Base-by-base conservation (phyloP, 106 monocot genomes). In the Dendrobium officinale region DNA sequence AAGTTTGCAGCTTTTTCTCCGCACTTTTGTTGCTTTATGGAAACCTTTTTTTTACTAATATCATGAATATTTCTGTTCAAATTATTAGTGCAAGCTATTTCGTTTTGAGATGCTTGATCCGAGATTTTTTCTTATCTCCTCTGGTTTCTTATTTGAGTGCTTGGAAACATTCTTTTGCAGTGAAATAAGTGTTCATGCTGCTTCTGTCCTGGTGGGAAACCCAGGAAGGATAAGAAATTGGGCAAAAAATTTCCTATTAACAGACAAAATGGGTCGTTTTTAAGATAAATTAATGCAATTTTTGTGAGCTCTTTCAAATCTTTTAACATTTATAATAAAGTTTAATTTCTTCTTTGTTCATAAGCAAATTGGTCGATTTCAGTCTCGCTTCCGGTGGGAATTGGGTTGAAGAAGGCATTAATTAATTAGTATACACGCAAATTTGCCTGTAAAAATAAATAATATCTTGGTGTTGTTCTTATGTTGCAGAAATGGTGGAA, bases 401-500 rank as follows among this genome's bases (percentile, higher is more conserved):
- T 0, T 51, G 51, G 51, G 51, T 51, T 51, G 13, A 13, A 13
- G 13, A 51, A 51, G 15, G 10, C 3, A 5, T 61, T 61, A 20
- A 61, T 61, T n/a, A n/a, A 61, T 61, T 61, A 61, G 61, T 61
- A n/a, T 61, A 61, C 4, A 61, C 2, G n/a, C 13, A 51, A 51
- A 13, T 51, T 51, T 51, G 51, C 13, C 51, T 15, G 51, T 51
- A 51, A 15, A 61, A 61, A 5, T 74, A 74, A 19, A 42, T 74
- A 3, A 70, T 5, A 19, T 42, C 19, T 41, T 41, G 15, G 5
- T 74, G 48, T 54, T 80, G 33, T 80, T 16, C 17, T 80, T 4
- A 48, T 70, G 27, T 51, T 80, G 72, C 29, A 80, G 80, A 80
- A 37, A 73, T 80, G 80, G 80, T 80, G 72, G 80, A 80, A 54